Conservation (phyloP, 1,284 basidiomycete species). For the Leccinum angustisporum region DNA sequence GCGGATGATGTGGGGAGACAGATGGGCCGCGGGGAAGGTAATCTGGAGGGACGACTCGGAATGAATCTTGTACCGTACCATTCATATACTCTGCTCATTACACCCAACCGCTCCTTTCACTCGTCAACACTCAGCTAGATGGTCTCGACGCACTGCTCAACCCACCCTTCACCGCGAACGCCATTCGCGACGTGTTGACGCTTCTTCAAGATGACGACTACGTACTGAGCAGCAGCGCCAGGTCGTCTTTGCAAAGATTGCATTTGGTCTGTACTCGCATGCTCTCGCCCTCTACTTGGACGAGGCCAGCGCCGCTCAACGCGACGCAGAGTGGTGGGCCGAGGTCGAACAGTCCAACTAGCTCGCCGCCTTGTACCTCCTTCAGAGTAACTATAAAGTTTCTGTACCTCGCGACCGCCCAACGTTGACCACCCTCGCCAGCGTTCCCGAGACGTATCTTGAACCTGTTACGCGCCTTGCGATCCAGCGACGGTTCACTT, state of each 20-base stretch:
- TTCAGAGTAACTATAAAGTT: conserved; percentile 54
- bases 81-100: conserved; percentile 34
- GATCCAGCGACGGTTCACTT: conserved; percentile 47
- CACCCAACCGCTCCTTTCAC: conserved; percentile 25
- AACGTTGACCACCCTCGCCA: conserved; percentile 29
- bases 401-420: background rate
- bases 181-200: conserved; percentile 17
- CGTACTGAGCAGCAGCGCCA: background rate
- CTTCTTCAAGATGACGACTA: conserved; percentile 21
- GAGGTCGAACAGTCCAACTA: conserved; percentile 56
- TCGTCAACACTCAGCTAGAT: conserved; percentile 9
- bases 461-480: conserved; percentile 47
- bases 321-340: conserved; percentile 76
- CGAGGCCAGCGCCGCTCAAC: conserved; percentile 63
- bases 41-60: conserved; percentile 78
- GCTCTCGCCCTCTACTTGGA: conserved; percentile 55
- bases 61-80: conserved; percentile 22
- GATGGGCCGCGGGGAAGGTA: conserved; percentile 83
- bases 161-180: conserved; percentile 20
- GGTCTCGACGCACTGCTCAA: conserved; percentile 21
- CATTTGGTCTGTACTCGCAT: conserved; percentile 59
- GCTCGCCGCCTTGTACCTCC: conserved; percentile 53
- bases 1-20: conserved; percentile 83
- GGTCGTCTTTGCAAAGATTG: conserved; percentile 43
- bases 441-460: conserved; percentile 59